Evolutionary conservation across 352 stramenopile genomes (phyloP).

Genomic region (Pythium phragmiticola): DNA sequence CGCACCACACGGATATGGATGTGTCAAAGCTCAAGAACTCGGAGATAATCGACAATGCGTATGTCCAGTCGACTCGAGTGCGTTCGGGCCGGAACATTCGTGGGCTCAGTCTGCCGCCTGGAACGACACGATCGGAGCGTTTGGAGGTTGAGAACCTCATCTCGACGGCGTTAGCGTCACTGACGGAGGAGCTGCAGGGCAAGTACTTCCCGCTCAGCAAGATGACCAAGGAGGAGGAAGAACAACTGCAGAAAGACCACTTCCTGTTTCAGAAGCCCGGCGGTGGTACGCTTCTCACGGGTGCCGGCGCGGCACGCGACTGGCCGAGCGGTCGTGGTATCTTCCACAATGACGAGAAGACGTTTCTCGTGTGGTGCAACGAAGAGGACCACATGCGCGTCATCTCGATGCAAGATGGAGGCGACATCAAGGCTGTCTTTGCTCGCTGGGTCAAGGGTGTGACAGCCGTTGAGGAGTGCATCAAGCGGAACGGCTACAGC

Average conservation of each 20-base stretch:
- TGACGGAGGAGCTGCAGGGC: slow-evolving; percentile 77
- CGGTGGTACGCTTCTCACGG: slow-evolving; percentile 78
- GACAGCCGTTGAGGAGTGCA: slow-evolving; percentile 68
- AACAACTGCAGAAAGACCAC: slow-evolving; percentile 91
- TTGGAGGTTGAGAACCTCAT: slow-evolving; percentile 86
- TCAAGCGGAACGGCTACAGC: slow-evolving; percentile 73
- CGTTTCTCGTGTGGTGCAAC: slow-evolving; percentile 90
- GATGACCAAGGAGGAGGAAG: slow-evolving; percentile 90
- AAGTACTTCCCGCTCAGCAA: slow-evolving; percentile 88
- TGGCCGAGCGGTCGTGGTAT: slow-evolving; percentile 92
- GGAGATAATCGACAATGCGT: slow-evolving; percentile 64
- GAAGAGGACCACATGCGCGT: slow-evolving; percentile 91
- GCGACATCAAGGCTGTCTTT: slow-evolving; percentile 91
- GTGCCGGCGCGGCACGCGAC: slow-evolving; percentile 85
- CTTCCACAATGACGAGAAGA: slow-evolving; percentile 91
- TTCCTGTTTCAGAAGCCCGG: slow-evolving; percentile 94
- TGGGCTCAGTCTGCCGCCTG: slow-evolving; percentile 84
- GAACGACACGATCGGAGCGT: slow-evolving; percentile 85
- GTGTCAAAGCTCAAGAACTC: slow-evolving; percentile 64
- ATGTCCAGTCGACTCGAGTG: slow-evolving; percentile 92
- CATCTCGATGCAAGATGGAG: slow-evolving; percentile 88
- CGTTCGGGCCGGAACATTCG: slow-evolving; percentile 89
- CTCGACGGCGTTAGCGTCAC: slow-evolving; percentile 62
- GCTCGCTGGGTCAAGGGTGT: slow-evolving; percentile 81
- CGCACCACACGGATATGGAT: slow-evolving; percentile 83